These are phyloP conservation scores for Schoenoplectus triqueter DNA, from an alignment of 202 grass and related monocot species.

Conservation along the genomic window DNA sequence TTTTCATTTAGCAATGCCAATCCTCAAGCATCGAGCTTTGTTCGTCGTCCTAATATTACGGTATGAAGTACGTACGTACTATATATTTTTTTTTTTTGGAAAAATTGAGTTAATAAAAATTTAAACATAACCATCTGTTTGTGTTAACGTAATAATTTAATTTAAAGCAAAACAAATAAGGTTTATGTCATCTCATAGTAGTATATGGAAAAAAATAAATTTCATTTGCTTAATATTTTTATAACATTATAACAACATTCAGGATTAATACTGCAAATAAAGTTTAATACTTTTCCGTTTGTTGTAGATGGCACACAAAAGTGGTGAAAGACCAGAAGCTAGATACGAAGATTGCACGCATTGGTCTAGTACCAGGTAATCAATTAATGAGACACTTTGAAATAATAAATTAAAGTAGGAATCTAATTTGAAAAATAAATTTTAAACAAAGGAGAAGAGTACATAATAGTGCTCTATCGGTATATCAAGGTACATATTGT, in stretches of 20 bases:
- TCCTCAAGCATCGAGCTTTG: slow-evolving; percentile 3
- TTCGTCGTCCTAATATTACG: slow-evolving; percentile 16
- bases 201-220: too few species aligned
- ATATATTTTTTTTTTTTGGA: not conserved
- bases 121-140: not conserved
- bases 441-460: too few species aligned
- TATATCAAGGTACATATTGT: too few species aligned
- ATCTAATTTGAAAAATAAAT: too few species aligned
- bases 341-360: not conserved
- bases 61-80: slow-evolving; percentile 11
- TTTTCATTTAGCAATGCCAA: not conserved
- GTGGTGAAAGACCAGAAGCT: slow-evolving; percentile 5
- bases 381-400: not conserved
- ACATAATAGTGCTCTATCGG: too few species aligned
- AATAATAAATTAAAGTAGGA: too few species aligned
- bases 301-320: slow-evolving; percentile 7
- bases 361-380: slow-evolving; percentile 28
- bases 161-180: not conserved
- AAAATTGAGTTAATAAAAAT: not conserved
- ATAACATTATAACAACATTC: too few species aligned
- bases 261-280: too few species aligned
- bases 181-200: not conserved
- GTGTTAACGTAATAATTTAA: not conserved
- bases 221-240: too few species aligned
- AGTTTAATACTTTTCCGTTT: not conserved